Conservation (phyloP, 2,329 filamentous ascomycete genomes). For the Epichloe bromicola region DNA sequence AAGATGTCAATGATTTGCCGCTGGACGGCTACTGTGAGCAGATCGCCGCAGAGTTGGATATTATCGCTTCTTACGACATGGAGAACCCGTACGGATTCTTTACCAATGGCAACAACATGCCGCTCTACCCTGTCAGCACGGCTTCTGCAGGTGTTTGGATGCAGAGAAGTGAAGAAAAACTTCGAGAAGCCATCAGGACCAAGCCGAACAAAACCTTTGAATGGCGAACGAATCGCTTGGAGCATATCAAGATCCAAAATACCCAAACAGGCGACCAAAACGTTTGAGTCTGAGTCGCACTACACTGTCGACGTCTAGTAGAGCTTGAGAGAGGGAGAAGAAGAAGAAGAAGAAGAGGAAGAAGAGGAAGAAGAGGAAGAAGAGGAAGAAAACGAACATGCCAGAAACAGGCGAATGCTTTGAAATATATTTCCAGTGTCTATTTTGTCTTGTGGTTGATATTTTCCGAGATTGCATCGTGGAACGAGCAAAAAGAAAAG, state of each 20-base stretch:
- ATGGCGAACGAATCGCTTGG: slow-evolving; percentile 12
- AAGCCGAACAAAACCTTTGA: slow-evolving; percentile 25
- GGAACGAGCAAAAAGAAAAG: neutral
- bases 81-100: slow-evolving; percentile 20
- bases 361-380: no score
- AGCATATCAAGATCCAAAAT: neutral
- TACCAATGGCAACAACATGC: slow-evolving; percentile 29
- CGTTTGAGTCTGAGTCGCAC: slow-evolving; percentile 1
- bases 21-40: slow-evolving; percentile 67
- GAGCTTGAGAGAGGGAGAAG: no score
- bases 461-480: neutral
- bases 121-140: slow-evolving; percentile 41
- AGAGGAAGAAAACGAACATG: no score
- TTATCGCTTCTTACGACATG: slow-evolving; percentile 45
- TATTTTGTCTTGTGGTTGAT: neutral
- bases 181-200: slow-evolving; percentile 26
- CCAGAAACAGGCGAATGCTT: no score
- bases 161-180: slow-evolving; percentile 26
- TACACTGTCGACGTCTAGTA: no score
- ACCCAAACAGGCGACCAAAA: neutral
- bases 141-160: slow-evolving; percentile 26
- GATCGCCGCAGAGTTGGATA: slow-evolving; percentile 60
- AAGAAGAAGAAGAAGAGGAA: no score
- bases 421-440: no score
- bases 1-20: slow-evolving; percentile 71